These are phyloP conservation scores for Zygosaccharomyces siamensis DNA, from an alignment of 805 yeast species.

Conservation along the genomic window DNA sequence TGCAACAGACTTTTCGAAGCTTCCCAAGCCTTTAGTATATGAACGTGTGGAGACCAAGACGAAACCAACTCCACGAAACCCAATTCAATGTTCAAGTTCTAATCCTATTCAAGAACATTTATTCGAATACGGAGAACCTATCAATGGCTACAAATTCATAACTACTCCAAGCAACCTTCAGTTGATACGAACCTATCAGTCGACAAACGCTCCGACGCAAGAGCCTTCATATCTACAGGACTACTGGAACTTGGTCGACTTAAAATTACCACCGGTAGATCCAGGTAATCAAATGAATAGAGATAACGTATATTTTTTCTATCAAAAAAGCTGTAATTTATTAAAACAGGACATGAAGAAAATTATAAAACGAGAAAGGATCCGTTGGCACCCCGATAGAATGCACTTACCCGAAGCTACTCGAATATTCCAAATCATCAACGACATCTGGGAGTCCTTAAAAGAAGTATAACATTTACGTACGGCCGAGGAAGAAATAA, in stretches of 20 bases:
- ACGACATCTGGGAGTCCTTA: conserved; percentile 36
- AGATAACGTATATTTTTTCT: conserved; percentile 11
- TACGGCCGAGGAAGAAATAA: neutral
- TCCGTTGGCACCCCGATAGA: conserved; percentile 70
- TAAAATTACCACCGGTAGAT: conserved; percentile 1
- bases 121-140: conserved; percentile 18
- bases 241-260: neutral
- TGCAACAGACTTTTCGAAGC: neutral
- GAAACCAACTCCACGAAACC: neutral
- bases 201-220: neutral
- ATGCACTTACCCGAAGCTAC: conserved; percentile 33
- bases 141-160: conserved; percentile 20
- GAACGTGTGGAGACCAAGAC: neutral
- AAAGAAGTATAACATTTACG: neutral
- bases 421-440: conserved; percentile 41
- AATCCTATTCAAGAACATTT: neutral
- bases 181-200: neutral
- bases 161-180: conserved; percentile 7
- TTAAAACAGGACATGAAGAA: conserved; percentile 6
- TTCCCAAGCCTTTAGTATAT: neutral
- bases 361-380: conserved; percentile 44
- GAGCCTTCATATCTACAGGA: neutral
- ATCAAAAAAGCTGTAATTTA: conserved; percentile 8
- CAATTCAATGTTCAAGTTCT: neutral
- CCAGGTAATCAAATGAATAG: conserved; percentile 7